phyloP scores from a whole-genome alignment of 768 basidiomycete genomes.

The Pleurotus djamor region DNA sequence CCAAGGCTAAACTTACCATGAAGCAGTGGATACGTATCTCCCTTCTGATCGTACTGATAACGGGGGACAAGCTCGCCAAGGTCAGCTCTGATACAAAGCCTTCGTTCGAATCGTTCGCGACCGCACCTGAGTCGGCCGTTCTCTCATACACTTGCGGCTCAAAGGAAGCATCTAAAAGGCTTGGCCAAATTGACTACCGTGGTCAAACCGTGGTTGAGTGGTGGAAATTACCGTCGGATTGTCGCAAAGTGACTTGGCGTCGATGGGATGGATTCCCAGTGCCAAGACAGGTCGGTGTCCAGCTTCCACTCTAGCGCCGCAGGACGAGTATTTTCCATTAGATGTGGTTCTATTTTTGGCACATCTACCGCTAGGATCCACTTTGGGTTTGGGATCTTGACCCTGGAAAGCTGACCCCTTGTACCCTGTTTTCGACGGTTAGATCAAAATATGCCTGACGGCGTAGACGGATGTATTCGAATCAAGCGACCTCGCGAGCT shows the following conservation, averaged over 20 bases:
- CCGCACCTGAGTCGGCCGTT: too few relatives aligned
- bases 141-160: too few relatives aligned
- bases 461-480: too few relatives aligned
- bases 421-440: not conserved
- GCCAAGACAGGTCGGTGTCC: slow-evolving; percentile 4
- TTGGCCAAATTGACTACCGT: too few relatives aligned
- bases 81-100: too few relatives aligned
- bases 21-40: too few relatives aligned
- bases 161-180: too few relatives aligned
- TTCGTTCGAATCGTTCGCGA: too few relatives aligned
- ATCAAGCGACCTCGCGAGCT: not conserved
- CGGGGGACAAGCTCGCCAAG: too few relatives aligned
- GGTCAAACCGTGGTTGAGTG: not conserved
- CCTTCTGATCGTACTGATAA: too few relatives aligned
- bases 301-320: slow-evolving; percentile 6
- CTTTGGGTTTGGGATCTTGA: not conserved
- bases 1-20: too few relatives aligned
- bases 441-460: too few relatives aligned
- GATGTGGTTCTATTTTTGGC: not conserved
- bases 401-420: slow-evolving; percentile 1
- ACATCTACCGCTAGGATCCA: slow-evolving; percentile 4
- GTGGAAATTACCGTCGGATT: not conserved
- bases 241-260: not conserved
- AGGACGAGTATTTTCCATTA: not conserved
- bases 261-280: not conserved